These are phyloP conservation scores for Suillus occidentalis DNA, from an alignment of 768 basidiomycete genomes.

Conservation along the genomic window DNA sequence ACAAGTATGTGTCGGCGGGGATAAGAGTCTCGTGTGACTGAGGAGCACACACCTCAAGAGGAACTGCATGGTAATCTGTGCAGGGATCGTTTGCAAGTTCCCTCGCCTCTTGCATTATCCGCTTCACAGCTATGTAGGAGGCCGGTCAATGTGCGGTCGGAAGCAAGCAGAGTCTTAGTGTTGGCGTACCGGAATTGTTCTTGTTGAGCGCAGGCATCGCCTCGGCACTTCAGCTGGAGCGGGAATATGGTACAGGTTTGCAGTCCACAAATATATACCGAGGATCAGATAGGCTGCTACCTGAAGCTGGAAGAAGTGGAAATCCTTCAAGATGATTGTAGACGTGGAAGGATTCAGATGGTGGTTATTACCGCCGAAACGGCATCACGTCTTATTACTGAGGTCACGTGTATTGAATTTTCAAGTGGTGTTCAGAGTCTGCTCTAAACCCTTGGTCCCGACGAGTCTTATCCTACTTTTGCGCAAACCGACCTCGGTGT, in stretches of 20 bases:
- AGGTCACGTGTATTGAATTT: constrained; percentile 4
- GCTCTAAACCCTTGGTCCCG: not conserved
- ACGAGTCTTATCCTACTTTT: not conserved
- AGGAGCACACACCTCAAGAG: constrained; percentile 58
- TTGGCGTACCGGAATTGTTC: constrained; percentile 77
- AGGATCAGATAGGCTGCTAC: no score
- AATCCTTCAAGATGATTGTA: not conserved
- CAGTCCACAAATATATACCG: not conserved
- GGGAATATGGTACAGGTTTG: not conserved
- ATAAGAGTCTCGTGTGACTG: constrained; percentile 3
- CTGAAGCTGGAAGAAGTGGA: not conserved
- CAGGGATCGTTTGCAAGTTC: constrained; percentile 85
- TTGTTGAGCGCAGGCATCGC: constrained; percentile 61
- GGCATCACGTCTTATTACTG: not conserved
- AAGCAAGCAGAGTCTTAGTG: not conserved
- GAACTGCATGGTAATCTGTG: constrained; percentile 83
- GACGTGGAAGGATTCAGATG: not conserved
- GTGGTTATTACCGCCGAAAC: not conserved
- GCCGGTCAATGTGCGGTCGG: not conserved
- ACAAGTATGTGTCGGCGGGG: constrained; percentile 11
- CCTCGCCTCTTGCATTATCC: constrained; percentile 94
- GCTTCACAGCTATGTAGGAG: constrained; percentile 71
- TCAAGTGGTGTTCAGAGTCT: not conserved
- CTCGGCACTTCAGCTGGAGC: not conserved
- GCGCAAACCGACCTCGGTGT: not conserved